A percentile compares a stretch with the other conserved stretches of the same genome.
Conservation (phyloP, 805 yeast genomes). For the Metschnikowia arizonensis region DNA sequence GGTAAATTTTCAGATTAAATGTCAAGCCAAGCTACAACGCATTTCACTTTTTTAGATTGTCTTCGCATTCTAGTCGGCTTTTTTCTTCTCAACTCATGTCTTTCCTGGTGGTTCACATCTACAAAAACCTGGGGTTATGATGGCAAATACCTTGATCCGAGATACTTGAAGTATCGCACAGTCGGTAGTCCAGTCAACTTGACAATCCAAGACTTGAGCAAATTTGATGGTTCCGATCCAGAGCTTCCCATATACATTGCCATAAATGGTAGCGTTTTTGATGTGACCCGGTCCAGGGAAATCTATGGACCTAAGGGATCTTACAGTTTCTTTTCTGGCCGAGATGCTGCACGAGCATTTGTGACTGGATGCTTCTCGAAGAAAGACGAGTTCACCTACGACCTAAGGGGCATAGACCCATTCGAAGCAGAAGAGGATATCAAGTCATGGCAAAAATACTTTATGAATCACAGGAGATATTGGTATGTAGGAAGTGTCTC, state of each 20-base stretch:
- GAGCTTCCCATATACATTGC: slow-evolving; percentile 54
- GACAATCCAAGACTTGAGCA: slow-evolving; percentile 44
- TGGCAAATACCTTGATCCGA: slow-evolving; percentile 45
- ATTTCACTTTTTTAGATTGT: slow-evolving; percentile 31
- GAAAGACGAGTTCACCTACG: slow-evolving; percentile 57
- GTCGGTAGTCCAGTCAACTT: slow-evolving; percentile 23
- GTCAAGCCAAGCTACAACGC: background rate
- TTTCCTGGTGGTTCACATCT: slow-evolving; percentile 58
- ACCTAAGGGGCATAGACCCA: slow-evolving; percentile 55
- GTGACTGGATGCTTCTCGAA: slow-evolving; percentile 64
- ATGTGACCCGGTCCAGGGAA: slow-evolving; percentile 48
- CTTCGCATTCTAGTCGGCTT: slow-evolving; percentile 45
- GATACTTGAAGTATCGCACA: slow-evolving; percentile 34
- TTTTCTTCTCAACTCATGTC: slow-evolving; percentile 41
- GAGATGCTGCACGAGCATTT: slow-evolving; percentile 64
- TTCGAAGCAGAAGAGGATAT: slow-evolving; percentile 39
- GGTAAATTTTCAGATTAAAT: background rate
- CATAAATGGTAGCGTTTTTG: slow-evolving; percentile 58
- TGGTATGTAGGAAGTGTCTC: slow-evolving; percentile 60
- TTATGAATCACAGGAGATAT: slow-evolving; percentile 42
- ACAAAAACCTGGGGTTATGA: slow-evolving; percentile 58
- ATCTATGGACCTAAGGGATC: slow-evolving; percentile 59
- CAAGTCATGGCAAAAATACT: slow-evolving; percentile 51
- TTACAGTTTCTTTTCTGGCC: slow-evolving; percentile 56
- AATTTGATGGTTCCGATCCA: slow-evolving; percentile 49